These are phyloP conservation scores for Leccinum subtestaceum DNA, from an alignment of 768 basidiomycete species.

Conservation along the genomic window DNA sequence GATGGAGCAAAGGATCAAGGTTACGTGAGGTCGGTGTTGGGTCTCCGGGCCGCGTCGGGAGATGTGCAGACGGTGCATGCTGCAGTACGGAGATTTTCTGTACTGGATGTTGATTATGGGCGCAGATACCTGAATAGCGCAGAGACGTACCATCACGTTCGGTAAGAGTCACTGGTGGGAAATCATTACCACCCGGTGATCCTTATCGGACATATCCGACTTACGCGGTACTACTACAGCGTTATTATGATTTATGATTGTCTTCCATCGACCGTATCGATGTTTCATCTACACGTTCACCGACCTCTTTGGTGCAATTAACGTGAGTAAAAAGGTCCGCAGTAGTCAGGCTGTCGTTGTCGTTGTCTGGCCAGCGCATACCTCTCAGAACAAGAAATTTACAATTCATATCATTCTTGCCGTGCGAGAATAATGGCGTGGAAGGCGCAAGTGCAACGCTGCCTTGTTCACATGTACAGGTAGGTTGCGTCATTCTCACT, in stretches of 20 bases:
- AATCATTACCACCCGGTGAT: not conserved
- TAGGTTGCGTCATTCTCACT: not conserved
- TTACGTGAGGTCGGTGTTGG: slow-evolving; percentile 89
- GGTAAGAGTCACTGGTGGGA: slow-evolving; percentile 10
- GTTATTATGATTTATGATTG: not conserved
- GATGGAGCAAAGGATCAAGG: slow-evolving; percentile 92
- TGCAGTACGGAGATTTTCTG: slow-evolving; percentile 88
- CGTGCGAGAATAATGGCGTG: not conserved
- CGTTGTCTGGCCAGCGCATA: not conserved
- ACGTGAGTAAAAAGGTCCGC: not conserved
- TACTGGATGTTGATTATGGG: slow-evolving; percentile 3
- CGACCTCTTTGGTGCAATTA: not conserved
- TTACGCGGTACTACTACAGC: not conserved
- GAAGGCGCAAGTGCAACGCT: not conserved
- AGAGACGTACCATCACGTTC: slow-evolving; percentile 15
- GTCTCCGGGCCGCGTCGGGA: slow-evolving; percentile 75
- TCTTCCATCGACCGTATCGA: not conserved
- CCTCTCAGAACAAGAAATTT: not conserved
- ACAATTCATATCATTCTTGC: not conserved
- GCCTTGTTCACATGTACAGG: not conserved
- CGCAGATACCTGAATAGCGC: not conserved
- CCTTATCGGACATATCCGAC: not conserved
- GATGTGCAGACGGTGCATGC: slow-evolving; percentile 72
- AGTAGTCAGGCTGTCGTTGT: not conserved
- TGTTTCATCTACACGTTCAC: slow-evolving; percentile 5